phyloP scores from a whole-genome alignment of 768 basidiomycete genomes.

The Trametes sanguinea region DNA sequence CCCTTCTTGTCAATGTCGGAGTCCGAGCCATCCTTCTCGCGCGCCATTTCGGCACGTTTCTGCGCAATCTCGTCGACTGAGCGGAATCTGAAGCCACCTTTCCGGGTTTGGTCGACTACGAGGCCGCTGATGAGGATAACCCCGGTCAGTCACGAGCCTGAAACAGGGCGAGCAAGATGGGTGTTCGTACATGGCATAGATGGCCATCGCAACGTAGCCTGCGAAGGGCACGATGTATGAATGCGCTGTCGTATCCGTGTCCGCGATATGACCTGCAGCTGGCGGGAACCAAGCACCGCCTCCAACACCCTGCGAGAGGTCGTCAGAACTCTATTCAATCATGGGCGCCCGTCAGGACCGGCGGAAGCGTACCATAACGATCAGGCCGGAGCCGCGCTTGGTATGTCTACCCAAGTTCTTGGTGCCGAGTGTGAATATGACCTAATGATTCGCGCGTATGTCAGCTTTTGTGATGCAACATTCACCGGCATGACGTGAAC shows the following conservation, averaged over 20 bases:
- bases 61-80: conserved; percentile 46
- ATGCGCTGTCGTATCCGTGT: conserved; percentile 45
- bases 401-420: conserved; percentile 64
- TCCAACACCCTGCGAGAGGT: conserved; percentile 49
- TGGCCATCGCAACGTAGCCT: conserved; percentile 58
- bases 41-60: conserved; percentile 23
- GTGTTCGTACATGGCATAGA: conserved; percentile 54
- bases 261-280: conserved; percentile 58
- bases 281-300: conserved; percentile 72
- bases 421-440: conserved; percentile 66
- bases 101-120: conserved; percentile 50
- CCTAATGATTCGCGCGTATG: conserved; percentile 31
- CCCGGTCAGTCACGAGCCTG: conserved; percentile 4
- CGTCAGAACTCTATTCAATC: not conserved
- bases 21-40: conserved; percentile 7
- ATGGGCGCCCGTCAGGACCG: not conserved
- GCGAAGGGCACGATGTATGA: conserved; percentile 64
- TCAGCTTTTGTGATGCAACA: not conserved
- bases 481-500: conserved; percentile 19
- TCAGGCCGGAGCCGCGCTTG: conserved; percentile 61
- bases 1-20: conserved; percentile 26
- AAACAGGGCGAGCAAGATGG: not conserved
- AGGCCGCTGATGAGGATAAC: conserved; percentile 45
- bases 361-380: conserved; percentile 52
- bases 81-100: conserved; percentile 51